Percentiles rank a stretch among this genome's conserved stretches.
Evolutionary conservation across 306 rosid genomes (phyloP).

Genomic region (Aeschynomene evenia): DNA sequence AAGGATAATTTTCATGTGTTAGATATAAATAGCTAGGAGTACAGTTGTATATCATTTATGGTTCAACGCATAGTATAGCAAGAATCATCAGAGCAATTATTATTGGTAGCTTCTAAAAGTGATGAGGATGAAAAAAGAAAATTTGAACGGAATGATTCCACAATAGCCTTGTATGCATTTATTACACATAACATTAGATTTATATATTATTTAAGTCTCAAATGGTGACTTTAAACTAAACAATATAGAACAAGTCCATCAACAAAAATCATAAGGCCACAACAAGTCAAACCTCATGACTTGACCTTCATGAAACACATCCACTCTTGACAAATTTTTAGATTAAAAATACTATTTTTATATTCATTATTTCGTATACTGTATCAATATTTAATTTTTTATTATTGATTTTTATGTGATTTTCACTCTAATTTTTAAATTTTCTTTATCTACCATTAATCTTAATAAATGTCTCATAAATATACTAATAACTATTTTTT

Average conservation of each 20-base stretch:
- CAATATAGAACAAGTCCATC: conserved; percentile 29
- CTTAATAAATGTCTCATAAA: too few relatives aligned
- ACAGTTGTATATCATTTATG: neutral
- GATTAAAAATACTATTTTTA: too few relatives aligned
- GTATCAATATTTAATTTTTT: too few relatives aligned
- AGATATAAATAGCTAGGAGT: neutral
- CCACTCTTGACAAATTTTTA: too few relatives aligned
- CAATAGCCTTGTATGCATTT: neutral
- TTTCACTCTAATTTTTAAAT: too few relatives aligned
- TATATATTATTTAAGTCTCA: conserved; percentile 22
- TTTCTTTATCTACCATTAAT: too few relatives aligned
- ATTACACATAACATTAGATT: neutral
- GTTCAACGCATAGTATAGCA: conserved; percentile 6
- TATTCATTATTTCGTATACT: too few relatives aligned
- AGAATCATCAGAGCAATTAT: neutral
- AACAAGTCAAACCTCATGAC: conserved; percentile 42
- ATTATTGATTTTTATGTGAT: too few relatives aligned
- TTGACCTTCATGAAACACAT: conserved; percentile 20
- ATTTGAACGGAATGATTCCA: conserved; percentile 30
- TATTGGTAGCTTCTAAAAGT: conserved; percentile 3
- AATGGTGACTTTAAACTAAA: conserved; percentile 32
- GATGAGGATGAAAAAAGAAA: neutral
- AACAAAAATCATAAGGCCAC: neutral
- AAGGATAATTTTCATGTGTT: too few relatives aligned
- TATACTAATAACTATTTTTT: conserved; percentile 21